Evolutionary conservation across 352 stramenopile genomes (phyloP).

Genomic region (Chrysophaeum taylorii): DNA sequence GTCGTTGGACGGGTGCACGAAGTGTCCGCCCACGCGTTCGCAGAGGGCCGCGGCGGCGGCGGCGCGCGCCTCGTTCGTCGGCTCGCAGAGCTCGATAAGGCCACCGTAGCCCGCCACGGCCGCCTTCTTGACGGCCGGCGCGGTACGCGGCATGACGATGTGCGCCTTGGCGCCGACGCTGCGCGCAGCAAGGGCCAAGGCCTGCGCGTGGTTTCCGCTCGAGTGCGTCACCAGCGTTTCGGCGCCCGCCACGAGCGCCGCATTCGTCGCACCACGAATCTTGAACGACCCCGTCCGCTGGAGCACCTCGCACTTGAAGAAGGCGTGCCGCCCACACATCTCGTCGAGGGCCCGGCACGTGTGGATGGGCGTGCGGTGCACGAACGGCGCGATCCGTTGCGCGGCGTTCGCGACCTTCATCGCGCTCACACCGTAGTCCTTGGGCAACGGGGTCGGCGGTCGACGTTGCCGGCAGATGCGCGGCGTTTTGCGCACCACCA

Average conservation of each 20-base stretch:
- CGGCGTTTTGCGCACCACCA: no score
- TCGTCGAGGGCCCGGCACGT: background rate
- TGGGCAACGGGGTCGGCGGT: background rate
- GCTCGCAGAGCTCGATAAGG: constrained; percentile 34
- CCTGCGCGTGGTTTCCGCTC: constrained; percentile 80
- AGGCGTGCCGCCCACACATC: background rate
- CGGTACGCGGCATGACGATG: constrained; percentile 73
- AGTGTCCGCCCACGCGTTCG: constrained; percentile 27
- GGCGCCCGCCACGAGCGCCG: constrained; percentile 33
- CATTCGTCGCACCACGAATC: constrained; percentile 62
- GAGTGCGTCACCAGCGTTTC: constrained; percentile 66
- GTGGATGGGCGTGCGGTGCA: constrained; percentile 4
- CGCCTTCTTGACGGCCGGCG: constrained; percentile 52
- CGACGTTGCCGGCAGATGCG: background rate
- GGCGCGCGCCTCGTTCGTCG: constrained; percentile 47
- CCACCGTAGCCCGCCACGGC: constrained; percentile 58
- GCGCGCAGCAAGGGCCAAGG: constrained; percentile 63
- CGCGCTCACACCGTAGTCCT: background rate
- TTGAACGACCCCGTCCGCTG: constrained; percentile 68
- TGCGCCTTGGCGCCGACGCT: constrained; percentile 51
- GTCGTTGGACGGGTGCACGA: constrained; percentile 78
- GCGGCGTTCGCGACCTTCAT: background rate
- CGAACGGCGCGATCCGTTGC: background rate
- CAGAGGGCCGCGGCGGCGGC: constrained; percentile 20
- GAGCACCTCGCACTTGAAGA: constrained; percentile 57